Percentiles rank a stretch among this genome's conserved stretches.
phyloP scores from a whole-genome alignment of 768 basidiomycete genomes.

The Kwoniella shandongensis region DNA sequence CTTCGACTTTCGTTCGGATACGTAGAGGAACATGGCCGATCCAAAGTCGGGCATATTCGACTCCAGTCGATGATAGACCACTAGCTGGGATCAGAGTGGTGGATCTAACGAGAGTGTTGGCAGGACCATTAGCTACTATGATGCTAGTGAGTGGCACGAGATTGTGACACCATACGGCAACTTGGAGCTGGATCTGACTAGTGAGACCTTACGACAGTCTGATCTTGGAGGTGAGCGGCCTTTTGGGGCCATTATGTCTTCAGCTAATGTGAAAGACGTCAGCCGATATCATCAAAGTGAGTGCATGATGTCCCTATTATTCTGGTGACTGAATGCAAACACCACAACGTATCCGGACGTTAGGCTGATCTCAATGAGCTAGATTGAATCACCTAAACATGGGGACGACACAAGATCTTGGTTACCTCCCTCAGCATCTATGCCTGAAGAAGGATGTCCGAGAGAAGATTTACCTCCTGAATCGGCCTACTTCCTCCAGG shows the following conservation, averaged over 20 bases:
- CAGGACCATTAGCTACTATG: slow-evolving; percentile 92
- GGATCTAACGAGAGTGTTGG: slow-evolving; percentile 84
- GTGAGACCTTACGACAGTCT: slow-evolving; percentile 20
- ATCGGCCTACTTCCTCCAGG: slow-evolving; percentile 86
- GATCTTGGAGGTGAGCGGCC: slow-evolving; percentile 45
- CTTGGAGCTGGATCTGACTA: not conserved
- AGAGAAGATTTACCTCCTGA: slow-evolving; percentile 70
- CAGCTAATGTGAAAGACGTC: not conserved
- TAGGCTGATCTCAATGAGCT: not conserved
- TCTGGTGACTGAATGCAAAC: no score
- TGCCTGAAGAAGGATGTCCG: slow-evolving; percentile 57
- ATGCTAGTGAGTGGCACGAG: slow-evolving; percentile 62
- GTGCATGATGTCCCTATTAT: no score
- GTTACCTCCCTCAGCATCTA: slow-evolving; percentile 43
- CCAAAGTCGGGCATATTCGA: not conserved
- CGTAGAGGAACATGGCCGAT: no score
- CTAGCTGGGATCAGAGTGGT: slow-evolving; percentile 77
- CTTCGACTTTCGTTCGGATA: no score
- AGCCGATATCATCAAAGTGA: slow-evolving; percentile 88
- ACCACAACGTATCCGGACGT: no score
- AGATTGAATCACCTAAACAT: slow-evolving; percentile 51
- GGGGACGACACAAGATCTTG: slow-evolving; percentile 82
- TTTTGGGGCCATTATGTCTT: no score
- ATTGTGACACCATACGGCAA: no score
- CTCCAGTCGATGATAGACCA: slow-evolving; percentile 55